These are phyloP conservation scores for Dryadomyces quercus-mongolicae DNA, from an alignment of 2,329 filamentous ascomycete genomes.

Conservation along the genomic window DNA sequence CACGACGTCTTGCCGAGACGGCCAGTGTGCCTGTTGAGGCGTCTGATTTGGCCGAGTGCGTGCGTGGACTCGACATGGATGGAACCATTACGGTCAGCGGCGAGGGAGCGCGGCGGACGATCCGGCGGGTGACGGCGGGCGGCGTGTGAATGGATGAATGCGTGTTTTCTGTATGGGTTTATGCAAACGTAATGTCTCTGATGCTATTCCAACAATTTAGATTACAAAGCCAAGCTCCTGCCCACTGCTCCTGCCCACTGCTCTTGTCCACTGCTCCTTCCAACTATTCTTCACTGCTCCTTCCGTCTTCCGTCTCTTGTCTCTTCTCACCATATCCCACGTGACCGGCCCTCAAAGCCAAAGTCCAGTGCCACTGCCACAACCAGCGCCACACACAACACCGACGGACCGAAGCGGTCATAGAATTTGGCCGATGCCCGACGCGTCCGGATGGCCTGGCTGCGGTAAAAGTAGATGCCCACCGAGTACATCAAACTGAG, in stretches of 20 bases:
- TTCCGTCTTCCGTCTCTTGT: no score
- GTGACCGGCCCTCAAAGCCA: conserved; percentile 57
- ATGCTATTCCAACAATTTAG: background rate
- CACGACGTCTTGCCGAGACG: conserved; percentile 58
- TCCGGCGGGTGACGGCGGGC: conserved; percentile 58
- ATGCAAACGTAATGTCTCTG: background rate
- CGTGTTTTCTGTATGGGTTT: background rate
- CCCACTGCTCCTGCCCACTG: background rate
- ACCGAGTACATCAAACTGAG: conserved; percentile 72
- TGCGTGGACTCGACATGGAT: conserved; percentile 73
- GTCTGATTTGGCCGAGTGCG: conserved; percentile 69
- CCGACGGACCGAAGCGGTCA: conserved; percentile 73
- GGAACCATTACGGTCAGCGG: conserved; percentile 69
- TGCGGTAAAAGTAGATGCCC: conserved; percentile 76
- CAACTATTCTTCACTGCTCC: no score
- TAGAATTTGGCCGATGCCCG: conserved; percentile 75
- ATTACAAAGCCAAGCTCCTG: background rate
- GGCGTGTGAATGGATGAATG: conserved; percentile 12
- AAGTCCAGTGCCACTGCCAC: conserved; percentile 69
- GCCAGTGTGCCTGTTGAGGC: conserved; percentile 61
- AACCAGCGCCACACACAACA: conserved; percentile 63
- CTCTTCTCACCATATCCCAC: conserved; percentile 34
- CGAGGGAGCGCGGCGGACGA: conserved; percentile 70
- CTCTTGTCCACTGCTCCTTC: background rate
- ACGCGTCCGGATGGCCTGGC: conserved; percentile 69